Evolutionary conservation across 768 basidiomycete genomes (phyloP).

Genomic region (Tephrocybe sp.): DNA sequence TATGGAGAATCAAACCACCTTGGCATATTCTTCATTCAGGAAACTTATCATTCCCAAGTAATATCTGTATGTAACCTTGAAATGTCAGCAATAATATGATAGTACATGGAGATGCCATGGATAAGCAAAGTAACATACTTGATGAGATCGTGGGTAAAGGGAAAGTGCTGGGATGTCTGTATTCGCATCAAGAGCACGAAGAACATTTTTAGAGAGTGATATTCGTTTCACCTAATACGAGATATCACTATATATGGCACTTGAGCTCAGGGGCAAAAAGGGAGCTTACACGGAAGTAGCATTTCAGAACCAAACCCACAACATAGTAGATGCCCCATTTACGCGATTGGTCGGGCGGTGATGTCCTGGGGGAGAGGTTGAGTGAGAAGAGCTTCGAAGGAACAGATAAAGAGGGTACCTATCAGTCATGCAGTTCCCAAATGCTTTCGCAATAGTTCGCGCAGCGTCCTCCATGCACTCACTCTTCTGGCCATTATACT

Average conservation of each 20-base stretch:
- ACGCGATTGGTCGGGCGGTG: slow-evolving; percentile 69
- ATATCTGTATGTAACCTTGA: slow-evolving; percentile 88
- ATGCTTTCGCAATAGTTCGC: slow-evolving; percentile 82
- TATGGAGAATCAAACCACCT: slow-evolving; percentile 40
- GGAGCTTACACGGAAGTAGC: slow-evolving; percentile 84
- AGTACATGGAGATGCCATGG: neutral
- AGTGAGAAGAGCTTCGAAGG: slow-evolving; percentile 1
- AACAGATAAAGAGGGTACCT: slow-evolving; percentile 22
- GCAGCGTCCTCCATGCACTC: slow-evolving; percentile 87
- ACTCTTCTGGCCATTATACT: slow-evolving; percentile 51
- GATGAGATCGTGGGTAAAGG: slow-evolving; percentile 80
- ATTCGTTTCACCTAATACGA: slow-evolving; percentile 79
- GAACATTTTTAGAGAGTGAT: slow-evolving; percentile 86
- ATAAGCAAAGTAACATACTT: slow-evolving; percentile 43
- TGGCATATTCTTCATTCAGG: slow-evolving; percentile 86
- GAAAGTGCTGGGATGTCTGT: slow-evolving; percentile 78
- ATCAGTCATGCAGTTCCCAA: slow-evolving; percentile 86
- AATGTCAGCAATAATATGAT: slow-evolving; percentile 13
- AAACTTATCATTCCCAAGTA: slow-evolving; percentile 95
- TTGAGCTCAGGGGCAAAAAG: slow-evolving; percentile 1
- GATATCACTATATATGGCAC: neutral
- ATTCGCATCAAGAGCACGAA: slow-evolving; percentile 84
- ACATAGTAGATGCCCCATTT: slow-evolving; percentile 94
- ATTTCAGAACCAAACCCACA: slow-evolving; percentile 87
- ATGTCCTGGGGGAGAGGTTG: slow-evolving; percentile 40